phyloP scores from a whole-genome alignment of 306 rosid species.

The Dalbergia oliveri region DNA sequence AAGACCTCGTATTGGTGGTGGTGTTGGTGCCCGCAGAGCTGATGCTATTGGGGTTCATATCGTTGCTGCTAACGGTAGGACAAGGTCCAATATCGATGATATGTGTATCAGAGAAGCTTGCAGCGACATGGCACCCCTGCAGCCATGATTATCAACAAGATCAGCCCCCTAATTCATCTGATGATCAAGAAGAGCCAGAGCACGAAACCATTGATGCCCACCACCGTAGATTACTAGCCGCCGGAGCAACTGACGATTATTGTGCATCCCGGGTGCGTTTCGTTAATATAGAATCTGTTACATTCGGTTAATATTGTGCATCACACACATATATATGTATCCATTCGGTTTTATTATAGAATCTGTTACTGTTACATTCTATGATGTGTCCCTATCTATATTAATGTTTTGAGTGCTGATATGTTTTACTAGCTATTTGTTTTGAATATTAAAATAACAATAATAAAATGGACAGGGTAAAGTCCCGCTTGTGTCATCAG shows the following conservation, averaged over 20 bases:
- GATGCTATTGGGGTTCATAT: conserved; percentile 9
- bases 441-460: no score
- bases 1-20: neutral
- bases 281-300: no score
- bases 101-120: neutral
- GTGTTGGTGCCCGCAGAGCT: neutral
- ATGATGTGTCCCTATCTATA: no score
- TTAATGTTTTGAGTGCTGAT: no score
- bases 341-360: no score
- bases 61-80: neutral
- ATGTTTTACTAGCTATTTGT: no score
- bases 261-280: neutral
- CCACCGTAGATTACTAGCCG: neutral
- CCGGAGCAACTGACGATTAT: neutral
- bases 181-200: neutral
- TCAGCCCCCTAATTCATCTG: neutral
- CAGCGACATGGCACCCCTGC: neutral
- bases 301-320: no score
- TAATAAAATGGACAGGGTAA: conserved; percentile 53
- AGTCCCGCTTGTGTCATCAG: conserved; percentile 70
- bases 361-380: no score
- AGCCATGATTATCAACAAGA: neutral
- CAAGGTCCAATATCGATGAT: neutral
- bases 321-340: neutral
- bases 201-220: neutral